phyloP scores from a whole-genome alignment of 805 yeast species.

The Pichia occidentalis region DNA sequence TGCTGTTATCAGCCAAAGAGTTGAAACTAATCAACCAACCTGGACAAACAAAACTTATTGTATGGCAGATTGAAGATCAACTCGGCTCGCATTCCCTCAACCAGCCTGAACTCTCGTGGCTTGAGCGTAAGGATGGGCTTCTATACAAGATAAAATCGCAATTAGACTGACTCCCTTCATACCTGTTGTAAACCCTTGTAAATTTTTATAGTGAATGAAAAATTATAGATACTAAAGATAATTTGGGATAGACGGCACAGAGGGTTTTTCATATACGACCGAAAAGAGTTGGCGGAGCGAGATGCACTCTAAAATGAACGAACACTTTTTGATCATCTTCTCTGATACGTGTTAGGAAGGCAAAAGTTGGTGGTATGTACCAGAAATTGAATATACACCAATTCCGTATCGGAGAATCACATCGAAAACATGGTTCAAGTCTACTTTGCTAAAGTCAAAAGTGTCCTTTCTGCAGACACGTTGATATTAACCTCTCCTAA shows the following conservation, averaged over 20 bases:
- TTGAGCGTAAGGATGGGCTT: conserved; percentile 23
- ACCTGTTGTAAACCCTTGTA: too few species aligned
- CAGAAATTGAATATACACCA: too few species aligned
- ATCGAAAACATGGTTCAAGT: conserved; percentile 31
- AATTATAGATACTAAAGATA: too few species aligned
- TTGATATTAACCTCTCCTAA: conserved; percentile 50
- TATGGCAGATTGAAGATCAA: conserved; percentile 21
- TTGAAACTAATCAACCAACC: conserved; percentile 41
- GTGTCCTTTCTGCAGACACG: conserved; percentile 67
- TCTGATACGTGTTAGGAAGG: too few species aligned
- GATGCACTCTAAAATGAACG: too few species aligned
- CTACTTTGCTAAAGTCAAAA: conserved; percentile 57
- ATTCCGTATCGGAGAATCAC: background rate
- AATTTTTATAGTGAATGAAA: too few species aligned
- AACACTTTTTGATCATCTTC: too few species aligned
- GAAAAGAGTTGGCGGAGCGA: too few species aligned
- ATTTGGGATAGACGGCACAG: too few species aligned
- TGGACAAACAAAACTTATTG: conserved; percentile 20
- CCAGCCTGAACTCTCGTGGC: conserved; percentile 18
- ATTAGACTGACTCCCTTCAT: too few species aligned
- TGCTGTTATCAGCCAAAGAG: conserved; percentile 63
- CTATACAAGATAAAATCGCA: conserved; percentile 20
- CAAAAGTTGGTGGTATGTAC: too few species aligned
- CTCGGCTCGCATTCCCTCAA: background rate
- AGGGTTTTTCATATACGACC: too few species aligned